Conservation (phyloP, 2,329 filamentous ascomycete genomes). For the Tolypocladium paradoxum region DNA sequence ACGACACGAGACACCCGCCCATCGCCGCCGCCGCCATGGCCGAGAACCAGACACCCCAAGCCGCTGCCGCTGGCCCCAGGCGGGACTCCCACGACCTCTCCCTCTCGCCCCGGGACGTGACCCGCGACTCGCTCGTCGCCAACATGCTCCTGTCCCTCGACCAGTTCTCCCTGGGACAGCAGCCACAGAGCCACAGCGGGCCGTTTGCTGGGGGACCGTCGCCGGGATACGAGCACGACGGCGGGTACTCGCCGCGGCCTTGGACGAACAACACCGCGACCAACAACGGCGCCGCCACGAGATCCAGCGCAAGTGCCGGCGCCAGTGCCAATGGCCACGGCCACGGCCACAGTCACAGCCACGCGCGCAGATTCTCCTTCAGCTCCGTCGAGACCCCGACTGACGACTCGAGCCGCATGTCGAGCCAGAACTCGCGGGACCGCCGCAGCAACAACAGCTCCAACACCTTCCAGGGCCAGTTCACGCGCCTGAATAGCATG, state of each 20-base stretch:
- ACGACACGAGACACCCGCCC: slow-evolving; percentile 5
- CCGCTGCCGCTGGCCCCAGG: slow-evolving; percentile 11
- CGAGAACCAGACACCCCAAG: slow-evolving; percentile 11
- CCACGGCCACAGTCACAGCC: slow-evolving; percentile 3
- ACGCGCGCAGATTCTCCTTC: slow-evolving; percentile 38
- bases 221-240: slow-evolving; percentile 16
- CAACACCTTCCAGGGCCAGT: slow-evolving; percentile 53
- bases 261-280: background rate
- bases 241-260: slow-evolving; percentile 2
- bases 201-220: slow-evolving; percentile 1
- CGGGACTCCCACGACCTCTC: slow-evolving; percentile 79
- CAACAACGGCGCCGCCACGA: background rate
- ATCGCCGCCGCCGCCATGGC: slow-evolving; percentile 13
- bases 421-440: slow-evolving; percentile 42
- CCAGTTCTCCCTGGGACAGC: slow-evolving; percentile 54
- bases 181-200: background rate
- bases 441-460: slow-evolving; percentile 75
- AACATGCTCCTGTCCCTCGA: slow-evolving; percentile 94
- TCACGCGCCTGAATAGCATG: slow-evolving; percentile 53
- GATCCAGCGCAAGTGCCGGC: background rate
- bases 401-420: slow-evolving; percentile 43
- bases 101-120: slow-evolving; percentile 63
- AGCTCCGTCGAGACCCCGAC: slow-evolving; percentile 48
- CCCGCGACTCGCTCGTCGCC: slow-evolving; percentile 83
- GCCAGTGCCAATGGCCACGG: background rate